A percentile compares a stretch with the other conserved stretches of the same genome.
phyloP scores from a whole-genome alignment of 345 rosid genomes.

The Heritiera littoralis region DNA sequence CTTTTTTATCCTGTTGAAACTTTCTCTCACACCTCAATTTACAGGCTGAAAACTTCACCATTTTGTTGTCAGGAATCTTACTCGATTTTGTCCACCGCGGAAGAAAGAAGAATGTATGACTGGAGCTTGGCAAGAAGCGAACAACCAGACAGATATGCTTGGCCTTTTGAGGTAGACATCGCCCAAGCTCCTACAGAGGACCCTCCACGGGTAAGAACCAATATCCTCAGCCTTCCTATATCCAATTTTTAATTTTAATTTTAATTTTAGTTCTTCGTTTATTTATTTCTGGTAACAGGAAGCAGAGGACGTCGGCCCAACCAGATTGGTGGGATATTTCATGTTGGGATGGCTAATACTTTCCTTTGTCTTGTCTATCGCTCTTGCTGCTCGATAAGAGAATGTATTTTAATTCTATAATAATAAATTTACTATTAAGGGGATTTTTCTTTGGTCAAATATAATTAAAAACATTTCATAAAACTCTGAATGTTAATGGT shows the following conservation, averaged over 20 bases:
- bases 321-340: conserved; percentile 72
- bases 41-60: neutral
- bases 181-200: conserved; percentile 38
- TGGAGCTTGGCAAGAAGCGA: conserved; percentile 69
- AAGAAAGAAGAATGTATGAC: conserved; percentile 86
- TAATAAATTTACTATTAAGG: too few relatives aligned
- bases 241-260: neutral
- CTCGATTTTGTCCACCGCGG: conserved; percentile 54
- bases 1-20: neutral
- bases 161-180: conserved; percentile 80
- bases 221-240: neutral
- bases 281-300: conserved; percentile 43
- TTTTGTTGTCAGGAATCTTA: conserved; percentile 58
- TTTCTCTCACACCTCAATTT: neutral
- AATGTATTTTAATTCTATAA: too few relatives aligned
- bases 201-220: conserved; percentile 57
- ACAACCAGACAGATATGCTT: conserved; percentile 55
- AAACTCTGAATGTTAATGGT: too few relatives aligned
- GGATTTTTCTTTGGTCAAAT: too few relatives aligned
- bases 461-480: too few relatives aligned
- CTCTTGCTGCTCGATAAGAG: conserved; percentile 52
- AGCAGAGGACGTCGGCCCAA: conserved; percentile 74
- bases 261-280: neutral
- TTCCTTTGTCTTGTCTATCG: conserved; percentile 55
- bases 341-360: conserved; percentile 64